Evolutionary conservation across 2,329 filamentous ascomycete genomes (phyloP).

Genomic region (Trichophyton simii): DNA sequence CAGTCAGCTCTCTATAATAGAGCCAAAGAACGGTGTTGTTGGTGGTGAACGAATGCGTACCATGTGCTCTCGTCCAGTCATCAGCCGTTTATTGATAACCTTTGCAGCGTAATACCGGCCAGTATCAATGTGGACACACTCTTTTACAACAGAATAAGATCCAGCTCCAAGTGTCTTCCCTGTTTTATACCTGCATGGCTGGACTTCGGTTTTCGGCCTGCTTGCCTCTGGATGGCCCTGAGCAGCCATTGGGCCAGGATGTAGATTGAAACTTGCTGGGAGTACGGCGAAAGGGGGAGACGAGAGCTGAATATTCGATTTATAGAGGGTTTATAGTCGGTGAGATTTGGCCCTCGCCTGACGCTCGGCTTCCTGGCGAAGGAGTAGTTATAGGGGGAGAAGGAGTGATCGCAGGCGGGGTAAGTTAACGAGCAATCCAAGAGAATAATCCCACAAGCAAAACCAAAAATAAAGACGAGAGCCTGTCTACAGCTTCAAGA

Average conservation of each 20-base stretch:
- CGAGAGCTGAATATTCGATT: background rate
- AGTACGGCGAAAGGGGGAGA: background rate
- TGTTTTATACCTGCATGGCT: slow-evolving; percentile 96
- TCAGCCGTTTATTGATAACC: slow-evolving; percentile 96
- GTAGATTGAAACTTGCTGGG: background rate
- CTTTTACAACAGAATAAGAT: slow-evolving; percentile 96
- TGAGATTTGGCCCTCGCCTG: background rate
- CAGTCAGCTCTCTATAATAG: background rate
- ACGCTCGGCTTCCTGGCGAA: no score
- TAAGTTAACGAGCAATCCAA: background rate
- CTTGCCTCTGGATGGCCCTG: slow-evolving; percentile 6
- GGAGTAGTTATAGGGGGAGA: background rate
- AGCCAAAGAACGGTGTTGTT: background rate
- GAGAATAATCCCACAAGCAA: background rate
- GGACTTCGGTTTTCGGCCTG: slow-evolving; percentile 48
- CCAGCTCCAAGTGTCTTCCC: slow-evolving; percentile 94
- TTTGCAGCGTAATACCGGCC: slow-evolving; percentile 97
- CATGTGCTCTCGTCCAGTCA: slow-evolving; percentile 97
- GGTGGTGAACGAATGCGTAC: slow-evolving; percentile 34
- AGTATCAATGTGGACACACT: slow-evolving; percentile 97
- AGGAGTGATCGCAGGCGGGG: background rate
- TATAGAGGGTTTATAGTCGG: background rate
- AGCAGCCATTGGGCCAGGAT: slow-evolving; percentile 7
- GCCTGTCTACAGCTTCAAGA: no score
- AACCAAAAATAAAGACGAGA: background rate